A percentile compares a stretch with the other conserved stretches of the same genome.
Conservation (phyloP, 441 rosid genomes). For the Gossypium schwendimanii region DNA sequence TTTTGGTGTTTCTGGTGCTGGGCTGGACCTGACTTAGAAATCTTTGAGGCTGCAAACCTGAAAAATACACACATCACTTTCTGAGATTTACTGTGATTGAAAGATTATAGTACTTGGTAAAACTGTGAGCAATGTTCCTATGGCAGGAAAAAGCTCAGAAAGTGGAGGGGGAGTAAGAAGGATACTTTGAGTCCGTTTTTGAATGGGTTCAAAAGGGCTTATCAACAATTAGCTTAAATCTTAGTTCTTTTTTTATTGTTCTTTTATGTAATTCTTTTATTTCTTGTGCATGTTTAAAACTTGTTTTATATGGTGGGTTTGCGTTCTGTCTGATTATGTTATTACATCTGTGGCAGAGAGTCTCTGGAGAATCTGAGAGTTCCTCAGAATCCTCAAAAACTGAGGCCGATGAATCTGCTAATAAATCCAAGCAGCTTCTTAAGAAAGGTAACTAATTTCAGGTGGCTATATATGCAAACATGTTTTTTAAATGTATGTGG, state of each 20-base stretch:
- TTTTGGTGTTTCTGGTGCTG: conserved; percentile 1
- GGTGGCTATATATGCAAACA: background rate
- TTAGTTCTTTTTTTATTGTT: background rate
- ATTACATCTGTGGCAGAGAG: conserved; percentile 27
- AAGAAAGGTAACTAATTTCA: conserved; percentile 52
- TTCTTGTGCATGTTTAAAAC: conserved; percentile 1
- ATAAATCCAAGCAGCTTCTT: conserved; percentile 44
- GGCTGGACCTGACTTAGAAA: background rate
- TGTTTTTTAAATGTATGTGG: background rate
- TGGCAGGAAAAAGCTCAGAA: background rate
- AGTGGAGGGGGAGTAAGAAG: background rate
- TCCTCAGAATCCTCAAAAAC: conserved; percentile 44
- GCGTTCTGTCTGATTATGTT: conserved; percentile 17
- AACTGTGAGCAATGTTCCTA: background rate
- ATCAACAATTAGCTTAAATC: background rate
- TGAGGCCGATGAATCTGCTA: conserved; percentile 41
- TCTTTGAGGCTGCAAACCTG: background rate
- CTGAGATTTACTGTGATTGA: background rate
- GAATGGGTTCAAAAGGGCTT: background rate
- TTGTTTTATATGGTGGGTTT: conserved; percentile 9
- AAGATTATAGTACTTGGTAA: conserved; percentile 1
- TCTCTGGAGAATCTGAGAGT: conserved; percentile 49
- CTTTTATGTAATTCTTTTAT: background rate
- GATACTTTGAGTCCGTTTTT: background rate
- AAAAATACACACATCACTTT: background rate